These are phyloP conservation scores for Cruciata laevipes DNA, from an alignment of 257 asterid species.

Conservation along the genomic window DNA sequence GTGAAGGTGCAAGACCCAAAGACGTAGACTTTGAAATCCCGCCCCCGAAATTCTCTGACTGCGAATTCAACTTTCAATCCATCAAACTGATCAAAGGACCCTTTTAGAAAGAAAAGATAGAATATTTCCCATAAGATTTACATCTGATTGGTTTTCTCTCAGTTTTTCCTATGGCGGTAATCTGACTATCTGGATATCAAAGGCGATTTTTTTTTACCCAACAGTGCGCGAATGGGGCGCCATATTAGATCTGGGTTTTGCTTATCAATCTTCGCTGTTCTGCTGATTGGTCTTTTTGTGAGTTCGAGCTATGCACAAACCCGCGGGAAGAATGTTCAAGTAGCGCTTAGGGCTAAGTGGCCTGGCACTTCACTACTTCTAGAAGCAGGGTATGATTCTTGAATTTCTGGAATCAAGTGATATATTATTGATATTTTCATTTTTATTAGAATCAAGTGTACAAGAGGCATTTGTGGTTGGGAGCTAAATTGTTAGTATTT, in stretches of 20 bases:
- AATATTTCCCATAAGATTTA: conserved; percentile 10
- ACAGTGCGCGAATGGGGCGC: conserved; percentile 44
- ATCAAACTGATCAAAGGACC: background rate
- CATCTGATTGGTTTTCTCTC: background rate
- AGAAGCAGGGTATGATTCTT: conserved; percentile 73
- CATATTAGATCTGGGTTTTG: conserved; percentile 58
- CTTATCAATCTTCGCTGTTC: conserved; percentile 31
- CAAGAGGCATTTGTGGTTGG: background rate
- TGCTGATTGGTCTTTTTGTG: conserved; percentile 30
- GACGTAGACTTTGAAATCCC: background rate
- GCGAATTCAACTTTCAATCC: background rate
- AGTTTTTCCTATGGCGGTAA: conserved; percentile 22
- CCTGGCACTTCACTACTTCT: conserved; percentile 81
- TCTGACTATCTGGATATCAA: conserved; percentile 25
- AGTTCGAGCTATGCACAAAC: conserved; percentile 41
- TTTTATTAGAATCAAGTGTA: background rate
- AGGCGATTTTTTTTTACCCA: conserved; percentile 21
- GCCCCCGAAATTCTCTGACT: conserved; percentile 6
- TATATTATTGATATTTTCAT: background rate
- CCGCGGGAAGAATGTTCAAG: conserved; percentile 87
- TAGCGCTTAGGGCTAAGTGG: conserved; percentile 97
- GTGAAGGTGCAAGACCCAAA: background rate
- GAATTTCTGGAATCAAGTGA: conserved; percentile 1
- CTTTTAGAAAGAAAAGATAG: background rate
- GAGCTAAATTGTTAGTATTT: background rate